These are phyloP conservation scores for Lactarius quietus DNA, from an alignment of 768 basidiomycete genomes.

Conservation along the genomic window DNA sequence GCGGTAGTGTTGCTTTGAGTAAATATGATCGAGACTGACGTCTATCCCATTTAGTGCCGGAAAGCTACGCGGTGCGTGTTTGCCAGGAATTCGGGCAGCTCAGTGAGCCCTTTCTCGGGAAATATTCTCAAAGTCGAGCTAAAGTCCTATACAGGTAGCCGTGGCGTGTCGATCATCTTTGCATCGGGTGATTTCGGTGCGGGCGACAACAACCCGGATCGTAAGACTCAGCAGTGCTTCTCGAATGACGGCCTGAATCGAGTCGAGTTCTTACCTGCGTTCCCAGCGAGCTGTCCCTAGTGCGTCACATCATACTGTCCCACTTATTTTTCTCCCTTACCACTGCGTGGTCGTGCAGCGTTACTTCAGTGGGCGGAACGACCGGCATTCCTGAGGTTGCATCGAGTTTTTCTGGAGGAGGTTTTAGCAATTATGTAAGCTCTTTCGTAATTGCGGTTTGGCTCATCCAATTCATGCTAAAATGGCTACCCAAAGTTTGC, in stretches of 20 bases:
- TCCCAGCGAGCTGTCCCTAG: constrained; percentile 57
- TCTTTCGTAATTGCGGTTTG: background rate
- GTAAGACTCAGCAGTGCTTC: constrained; percentile 49
- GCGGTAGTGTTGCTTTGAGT: background rate
- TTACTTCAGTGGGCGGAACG: constrained; percentile 74
- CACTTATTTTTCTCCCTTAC: background rate
- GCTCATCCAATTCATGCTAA: background rate
- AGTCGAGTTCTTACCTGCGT: constrained; percentile 48
- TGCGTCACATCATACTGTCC: constrained; percentile 23
- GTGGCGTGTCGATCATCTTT: constrained; percentile 63
- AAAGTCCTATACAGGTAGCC: constrained; percentile 43
- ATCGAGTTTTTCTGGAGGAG: constrained; percentile 63
- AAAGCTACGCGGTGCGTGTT: constrained; percentile 44
- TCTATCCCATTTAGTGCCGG: constrained; percentile 41
- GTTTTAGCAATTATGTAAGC: constrained; percentile 67
- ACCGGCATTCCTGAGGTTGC: constrained; percentile 55
- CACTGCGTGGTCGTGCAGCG: constrained; percentile 37
- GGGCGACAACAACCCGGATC: constrained; percentile 56
- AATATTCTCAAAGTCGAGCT: background rate
- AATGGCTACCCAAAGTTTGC: constrained; percentile 42
- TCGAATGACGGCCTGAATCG: constrained; percentile 56
- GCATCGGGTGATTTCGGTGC: constrained; percentile 68
- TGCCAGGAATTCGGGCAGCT: constrained; percentile 60
- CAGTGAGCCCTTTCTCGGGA: constrained; percentile 35
- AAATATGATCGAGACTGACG: background rate